These are phyloP conservation scores for Diplodia seriata DNA, from an alignment of 2,329 filamentous ascomycete genomes.

Conservation along the genomic window DNA sequence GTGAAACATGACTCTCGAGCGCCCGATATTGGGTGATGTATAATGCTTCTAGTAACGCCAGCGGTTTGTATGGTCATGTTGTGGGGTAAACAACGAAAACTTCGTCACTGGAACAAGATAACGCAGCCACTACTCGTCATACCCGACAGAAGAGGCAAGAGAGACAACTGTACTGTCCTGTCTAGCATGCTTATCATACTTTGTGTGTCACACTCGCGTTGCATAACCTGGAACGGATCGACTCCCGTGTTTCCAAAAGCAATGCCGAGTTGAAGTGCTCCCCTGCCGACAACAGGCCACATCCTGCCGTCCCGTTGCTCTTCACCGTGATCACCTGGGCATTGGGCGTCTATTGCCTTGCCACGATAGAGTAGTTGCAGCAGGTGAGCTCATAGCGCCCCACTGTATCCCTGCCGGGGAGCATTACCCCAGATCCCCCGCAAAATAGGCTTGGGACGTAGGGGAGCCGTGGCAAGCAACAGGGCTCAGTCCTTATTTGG, in stretches of 20 bases:
- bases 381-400: constrained; percentile 9
- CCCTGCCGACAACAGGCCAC: constrained; percentile 14
- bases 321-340: constrained; percentile 11
- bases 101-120: neutral
- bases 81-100: neutral
- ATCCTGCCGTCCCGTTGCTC: neutral
- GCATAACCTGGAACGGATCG: constrained; percentile 14
- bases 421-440: constrained; percentile 28
- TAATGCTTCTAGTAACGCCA: neutral
- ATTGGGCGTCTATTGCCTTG: neutral
- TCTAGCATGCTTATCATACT: constrained; percentile 19
- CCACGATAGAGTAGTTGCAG: neutral
- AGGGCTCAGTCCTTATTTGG: constrained; percentile 9
- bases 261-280: neutral
- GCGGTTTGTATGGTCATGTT: neutral
- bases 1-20: constrained; percentile 4
- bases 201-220: neutral
- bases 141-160: neutral
- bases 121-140: neutral
- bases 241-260: neutral
- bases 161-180: neutral
- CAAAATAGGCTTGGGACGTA: constrained; percentile 7
- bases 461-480: neutral
- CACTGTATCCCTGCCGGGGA: neutral
- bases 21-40: neutral